Evolutionary conservation across 139 green algal species (phyloP).

Genomic region (Axilococcus clingmanii): DNA sequence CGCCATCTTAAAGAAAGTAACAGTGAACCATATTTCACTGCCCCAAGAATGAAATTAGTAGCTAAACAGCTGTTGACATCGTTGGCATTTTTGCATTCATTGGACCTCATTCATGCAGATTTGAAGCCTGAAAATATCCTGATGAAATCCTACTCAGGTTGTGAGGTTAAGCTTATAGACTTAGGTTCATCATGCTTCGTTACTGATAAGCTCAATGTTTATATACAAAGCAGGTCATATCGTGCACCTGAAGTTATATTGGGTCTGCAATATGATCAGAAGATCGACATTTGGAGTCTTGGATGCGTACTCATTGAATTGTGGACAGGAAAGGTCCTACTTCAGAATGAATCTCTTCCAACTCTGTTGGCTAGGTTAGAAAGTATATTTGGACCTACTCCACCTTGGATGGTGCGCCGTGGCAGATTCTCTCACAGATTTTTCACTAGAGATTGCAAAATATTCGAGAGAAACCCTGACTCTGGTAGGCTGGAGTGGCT

Average conservation of each 20-base stretch:
- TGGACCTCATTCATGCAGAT: slow-evolving; percentile 89
- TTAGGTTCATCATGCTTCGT: slow-evolving; percentile 87
- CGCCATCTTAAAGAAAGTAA: slow-evolving; percentile 84
- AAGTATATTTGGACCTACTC: slow-evolving; percentile 77
- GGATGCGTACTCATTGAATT: slow-evolving; percentile 96
- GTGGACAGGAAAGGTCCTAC: slow-evolving; percentile 69
- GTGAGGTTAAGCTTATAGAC: slow-evolving; percentile 90
- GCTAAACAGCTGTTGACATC: slow-evolving; percentile 65
- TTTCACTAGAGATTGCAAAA: slow-evolving; percentile 60
- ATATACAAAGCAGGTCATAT: slow-evolving; percentile 91
- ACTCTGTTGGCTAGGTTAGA: slow-evolving; percentile 82
- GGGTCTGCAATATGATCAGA: slow-evolving; percentile 75
- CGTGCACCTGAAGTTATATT: slow-evolving; percentile 92
- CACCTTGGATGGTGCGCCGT: slow-evolving; percentile 54
- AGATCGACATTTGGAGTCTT: slow-evolving; percentile 91
- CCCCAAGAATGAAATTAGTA: slow-evolving; percentile 74
- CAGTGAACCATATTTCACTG: slow-evolving; percentile 77
- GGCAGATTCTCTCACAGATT: slow-evolving; percentile 71
- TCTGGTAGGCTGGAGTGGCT: slow-evolving; percentile 54
- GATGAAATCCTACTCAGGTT: slow-evolving; percentile 72
- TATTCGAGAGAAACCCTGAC: slow-evolving; percentile 51
- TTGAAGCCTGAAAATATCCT: slow-evolving; percentile 98
- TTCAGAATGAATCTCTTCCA: slow-evolving; percentile 79
- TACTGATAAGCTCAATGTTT: slow-evolving; percentile 82
- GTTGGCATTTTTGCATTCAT: slow-evolving; percentile 82